Conservation (phyloP, 106 monocot genomes). For the Allium cepa region DNA sequence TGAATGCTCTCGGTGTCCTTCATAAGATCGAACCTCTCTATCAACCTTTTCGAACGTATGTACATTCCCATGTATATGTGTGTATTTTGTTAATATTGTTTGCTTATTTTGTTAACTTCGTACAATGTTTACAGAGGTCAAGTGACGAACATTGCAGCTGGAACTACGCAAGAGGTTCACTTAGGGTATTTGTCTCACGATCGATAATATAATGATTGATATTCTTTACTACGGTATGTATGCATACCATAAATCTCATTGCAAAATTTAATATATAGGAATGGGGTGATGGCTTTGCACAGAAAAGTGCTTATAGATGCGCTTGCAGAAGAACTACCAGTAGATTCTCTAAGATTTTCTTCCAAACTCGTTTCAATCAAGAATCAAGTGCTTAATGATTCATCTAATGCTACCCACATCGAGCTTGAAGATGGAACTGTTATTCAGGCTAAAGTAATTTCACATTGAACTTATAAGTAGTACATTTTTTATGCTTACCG, state of each 20-base stretch:
- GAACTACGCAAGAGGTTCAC: too few species aligned
- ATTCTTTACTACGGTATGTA: too few species aligned
- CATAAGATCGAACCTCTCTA: background rate
- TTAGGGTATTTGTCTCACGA: too few species aligned
- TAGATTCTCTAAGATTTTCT: slow-evolving; percentile 5
- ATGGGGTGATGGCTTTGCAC: slow-evolving; percentile 9
- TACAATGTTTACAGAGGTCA: too few species aligned
- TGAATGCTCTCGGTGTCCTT: slow-evolving; percentile 11
- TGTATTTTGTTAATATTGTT: too few species aligned
- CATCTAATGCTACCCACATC: background rate
- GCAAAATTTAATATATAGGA: background rate
- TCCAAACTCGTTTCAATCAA: slow-evolving; percentile 9
- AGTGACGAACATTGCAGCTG: too few species aligned
- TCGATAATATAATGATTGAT: too few species aligned
- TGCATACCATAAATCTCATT: too few species aligned
- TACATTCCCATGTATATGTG: too few species aligned
- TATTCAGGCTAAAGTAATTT: background rate
- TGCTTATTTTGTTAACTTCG: too few species aligned
- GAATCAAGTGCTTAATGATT: background rate
- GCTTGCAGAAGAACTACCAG: slow-evolving; percentile 4
- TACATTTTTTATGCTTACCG: too few species aligned
- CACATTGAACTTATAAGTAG: too few species aligned
- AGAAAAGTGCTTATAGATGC: slow-evolving; percentile 8
- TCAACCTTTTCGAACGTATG: background rate
- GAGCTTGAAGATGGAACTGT: slow-evolving; percentile 8